A percentile compares a stretch with the other conserved stretches of the same genome.
Conservation (phyloP, 2,329 filamentous ascomycete species). For the Chalaropsis ovoidea region DNA sequence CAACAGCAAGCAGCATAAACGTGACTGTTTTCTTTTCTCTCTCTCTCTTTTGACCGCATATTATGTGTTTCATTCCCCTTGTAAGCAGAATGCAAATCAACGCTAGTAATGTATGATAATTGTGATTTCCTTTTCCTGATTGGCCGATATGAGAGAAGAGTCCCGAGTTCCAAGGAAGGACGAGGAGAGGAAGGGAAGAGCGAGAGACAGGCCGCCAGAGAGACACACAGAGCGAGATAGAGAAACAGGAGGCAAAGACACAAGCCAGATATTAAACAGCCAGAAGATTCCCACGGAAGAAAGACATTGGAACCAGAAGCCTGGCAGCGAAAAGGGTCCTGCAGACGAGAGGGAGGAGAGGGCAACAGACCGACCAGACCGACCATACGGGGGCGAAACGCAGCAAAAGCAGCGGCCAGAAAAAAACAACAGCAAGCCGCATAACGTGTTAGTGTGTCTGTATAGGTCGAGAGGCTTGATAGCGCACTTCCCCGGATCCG, state of each 20-base stretch:
- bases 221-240: not conserved
- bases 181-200: not conserved
- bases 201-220: no score
- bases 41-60: not conserved
- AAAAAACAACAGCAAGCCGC: not conserved
- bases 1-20: not conserved
- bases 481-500: slow-evolving; percentile 1
- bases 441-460: not conserved
- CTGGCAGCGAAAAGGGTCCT: not conserved
- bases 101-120: not conserved
- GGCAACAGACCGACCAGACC: not conserved
- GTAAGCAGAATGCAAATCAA: not conserved
- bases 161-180: not conserved
- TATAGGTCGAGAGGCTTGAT: not conserved
- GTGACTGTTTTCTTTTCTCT: not conserved
- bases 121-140: not conserved
- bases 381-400: not conserved
- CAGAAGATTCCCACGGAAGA: not conserved
- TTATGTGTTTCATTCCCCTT: slow-evolving; percentile 11
- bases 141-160: not conserved
- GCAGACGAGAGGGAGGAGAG: not conserved
- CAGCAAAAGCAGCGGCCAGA: not conserved
- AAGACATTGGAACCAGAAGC: not conserved
- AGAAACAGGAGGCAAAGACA: not conserved
- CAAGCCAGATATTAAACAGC: not conserved